phyloP scores from a whole-genome alignment of 208 protist species.

The Sergeia podlipaevii region DNA sequence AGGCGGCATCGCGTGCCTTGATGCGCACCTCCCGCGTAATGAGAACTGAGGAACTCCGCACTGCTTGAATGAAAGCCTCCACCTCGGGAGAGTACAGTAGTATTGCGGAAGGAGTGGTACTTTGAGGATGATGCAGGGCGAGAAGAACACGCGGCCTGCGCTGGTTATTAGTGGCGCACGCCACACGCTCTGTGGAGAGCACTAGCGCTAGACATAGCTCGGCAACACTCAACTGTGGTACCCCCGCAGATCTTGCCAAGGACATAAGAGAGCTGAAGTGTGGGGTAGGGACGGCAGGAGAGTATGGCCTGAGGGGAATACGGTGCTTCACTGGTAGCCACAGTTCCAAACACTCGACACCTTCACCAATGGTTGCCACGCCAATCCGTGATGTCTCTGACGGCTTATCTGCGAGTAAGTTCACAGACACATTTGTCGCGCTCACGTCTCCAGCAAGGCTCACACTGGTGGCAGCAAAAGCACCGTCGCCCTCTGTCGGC shows the following conservation, averaged over 20 bases:
- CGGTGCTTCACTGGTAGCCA: conserved; percentile 82
- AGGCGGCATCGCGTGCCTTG: conserved; percentile 1
- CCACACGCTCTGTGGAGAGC: conserved; percentile 6
- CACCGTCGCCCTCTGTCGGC: not conserved
- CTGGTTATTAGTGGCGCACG: conserved; percentile 8
- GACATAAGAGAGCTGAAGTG: not conserved
- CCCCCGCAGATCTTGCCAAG: not conserved
- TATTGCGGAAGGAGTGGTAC: conserved; percentile 16
- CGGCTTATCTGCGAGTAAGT: too few species aligned
- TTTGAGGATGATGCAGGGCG: conserved; percentile 12
- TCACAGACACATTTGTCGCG: not conserved
- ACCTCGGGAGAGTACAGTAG: conserved; percentile 28
- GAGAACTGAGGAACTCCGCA: conserved; percentile 15
- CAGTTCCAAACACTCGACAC: conserved; percentile 43
- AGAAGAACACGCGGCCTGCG: conserved; percentile 18
- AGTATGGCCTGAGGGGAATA: conserved; percentile 52
- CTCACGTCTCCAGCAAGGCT: not conserved
- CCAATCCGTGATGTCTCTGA: not conserved
- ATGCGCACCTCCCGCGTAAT: conserved; percentile 5
- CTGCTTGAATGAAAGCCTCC: conserved; percentile 33
- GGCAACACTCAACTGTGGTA: not conserved
- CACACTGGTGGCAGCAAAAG: not conserved
- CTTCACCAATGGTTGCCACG: not conserved
- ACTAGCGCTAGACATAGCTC: not conserved
- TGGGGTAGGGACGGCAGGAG: conserved; percentile 5